Conservation (phyloP, 768 basidiomycete species). For the Amanita pallidorosea region DNA sequence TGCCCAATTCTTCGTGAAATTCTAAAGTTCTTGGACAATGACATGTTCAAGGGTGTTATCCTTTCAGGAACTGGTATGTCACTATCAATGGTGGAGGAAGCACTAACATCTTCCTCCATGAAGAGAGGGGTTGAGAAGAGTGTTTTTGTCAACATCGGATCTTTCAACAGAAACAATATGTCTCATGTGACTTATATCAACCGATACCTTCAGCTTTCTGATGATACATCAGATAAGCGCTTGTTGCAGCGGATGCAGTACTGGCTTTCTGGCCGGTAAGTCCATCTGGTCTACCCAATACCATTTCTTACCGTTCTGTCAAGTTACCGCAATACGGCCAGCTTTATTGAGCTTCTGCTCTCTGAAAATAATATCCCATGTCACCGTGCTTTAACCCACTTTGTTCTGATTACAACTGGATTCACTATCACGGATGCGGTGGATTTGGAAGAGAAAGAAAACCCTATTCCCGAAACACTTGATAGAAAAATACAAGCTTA, state of each 20-base stretch:
- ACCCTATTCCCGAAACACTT: too few species aligned
- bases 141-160: not conserved
- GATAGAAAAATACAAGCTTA: too few species aligned
- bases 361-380: too few species aligned
- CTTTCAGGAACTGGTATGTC: not conserved
- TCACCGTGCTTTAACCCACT: too few species aligned
- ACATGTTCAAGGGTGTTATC: not conserved
- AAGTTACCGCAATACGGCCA: constrained; percentile 2
- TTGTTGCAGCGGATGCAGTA: constrained; percentile 10
- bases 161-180: not conserved
- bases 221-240: constrained; percentile 9
- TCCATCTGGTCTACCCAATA: constrained; percentile 2
- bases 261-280: constrained; percentile 12
- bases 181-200: not conserved
- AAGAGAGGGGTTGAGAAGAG: not conserved
- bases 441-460: too few species aligned
- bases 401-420: too few species aligned
- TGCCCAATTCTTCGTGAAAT: not conserved
- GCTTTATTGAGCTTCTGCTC: not conserved
- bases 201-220: constrained; percentile 7
- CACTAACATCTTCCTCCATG: not conserved
- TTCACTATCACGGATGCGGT: too few species aligned
- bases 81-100: not conserved
- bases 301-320: constrained; percentile 1
- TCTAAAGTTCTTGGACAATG: not conserved